These are phyloP conservation scores for Sorghum bicolor DNA, from an alignment of 176 grass and related monocot species.

Conservation along the genomic window Sorghum_bicolor_NCBIv3 NC_012871.2:64568001-64568500, in stretches of 20 bases:
- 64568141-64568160: constrained; percentile 57
- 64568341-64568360: constrained; percentile 27
- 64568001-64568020: not conserved
- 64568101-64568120: constrained; percentile 26
- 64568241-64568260: constrained; percentile 24
- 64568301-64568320: not conserved
- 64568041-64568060: not conserved
- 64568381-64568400: constrained; percentile 38
- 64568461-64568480: constrained; percentile 58
- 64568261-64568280: constrained; percentile 31
- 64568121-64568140: constrained; percentile 80
- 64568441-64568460: constrained; percentile 38
- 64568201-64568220: constrained; percentile 54
- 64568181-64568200: constrained; percentile 54
- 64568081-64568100: constrained; percentile 38
- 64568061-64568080: not conserved
- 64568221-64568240: constrained; percentile 31
- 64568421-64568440: constrained; percentile 38
- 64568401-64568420: constrained; percentile 45
- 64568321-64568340: constrained; percentile 57
- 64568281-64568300: constrained; percentile 17
- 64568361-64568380: constrained; percentile 41
- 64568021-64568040: not conserved
- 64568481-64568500: constrained; percentile 32
- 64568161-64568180: constrained; percentile 69